Evolutionary conservation across 2,329 filamentous ascomycete genomes (phyloP).

Genomic region (Talaromyces rugulosus): DNA sequence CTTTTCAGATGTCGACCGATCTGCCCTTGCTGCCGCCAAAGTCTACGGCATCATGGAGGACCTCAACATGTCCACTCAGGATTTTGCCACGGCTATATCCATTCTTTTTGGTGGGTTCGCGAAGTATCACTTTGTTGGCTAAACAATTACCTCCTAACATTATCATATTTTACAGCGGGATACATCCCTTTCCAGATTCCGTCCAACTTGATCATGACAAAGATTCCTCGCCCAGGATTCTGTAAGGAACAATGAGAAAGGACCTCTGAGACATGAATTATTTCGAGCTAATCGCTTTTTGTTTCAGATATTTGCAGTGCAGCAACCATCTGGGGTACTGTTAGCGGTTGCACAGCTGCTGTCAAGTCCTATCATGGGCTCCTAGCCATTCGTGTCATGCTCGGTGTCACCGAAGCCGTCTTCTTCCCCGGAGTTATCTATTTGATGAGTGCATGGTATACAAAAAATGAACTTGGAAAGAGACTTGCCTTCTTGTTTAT

Average conservation of each 20-base stretch:
- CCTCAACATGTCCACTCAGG: conserved; percentile 1
- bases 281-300: neutral
- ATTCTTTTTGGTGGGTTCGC: conserved; percentile 7
- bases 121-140: neutral
- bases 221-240: neutral
- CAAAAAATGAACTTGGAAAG: conserved; percentile 25
- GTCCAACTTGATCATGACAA: conserved; percentile 9
- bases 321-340: conserved; percentile 4
- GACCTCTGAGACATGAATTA: neutral
- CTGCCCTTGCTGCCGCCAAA: conserved; percentile 4
- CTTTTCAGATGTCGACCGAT: conserved; percentile 1
- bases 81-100: conserved; percentile 3
- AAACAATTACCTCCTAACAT: neutral
- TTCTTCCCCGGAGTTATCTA: conserved; percentile 65
- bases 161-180: neutral
- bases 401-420: conserved; percentile 61
- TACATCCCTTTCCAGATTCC: conserved; percentile 8
- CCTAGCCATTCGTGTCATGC: conserved; percentile 29
- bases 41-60: conserved; percentile 1
- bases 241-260: neutral
- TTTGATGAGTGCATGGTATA: conserved; percentile 66
- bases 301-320: neutral
- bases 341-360: conserved; percentile 1
- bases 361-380: neutral
- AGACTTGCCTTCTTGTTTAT: conserved; percentile 37